Evolutionary conservation across 345 rosid species (phyloP).

Genomic region (Salix suchowensis): DNA sequence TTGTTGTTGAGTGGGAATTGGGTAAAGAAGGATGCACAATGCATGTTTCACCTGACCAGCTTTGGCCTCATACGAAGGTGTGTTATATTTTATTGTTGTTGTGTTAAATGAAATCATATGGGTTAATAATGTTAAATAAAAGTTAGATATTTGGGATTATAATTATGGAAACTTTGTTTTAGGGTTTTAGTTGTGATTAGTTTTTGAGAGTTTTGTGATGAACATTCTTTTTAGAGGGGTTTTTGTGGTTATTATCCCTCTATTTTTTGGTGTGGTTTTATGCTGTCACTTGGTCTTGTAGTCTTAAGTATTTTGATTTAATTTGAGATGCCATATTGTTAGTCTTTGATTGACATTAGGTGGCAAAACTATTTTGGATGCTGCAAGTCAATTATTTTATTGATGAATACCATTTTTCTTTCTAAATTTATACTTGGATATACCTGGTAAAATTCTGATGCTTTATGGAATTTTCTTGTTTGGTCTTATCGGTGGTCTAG

Average conservation of each 20-base stretch:
- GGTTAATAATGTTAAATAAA: too few species aligned
- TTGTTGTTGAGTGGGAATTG: constrained; percentile 98
- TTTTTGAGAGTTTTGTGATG: too few species aligned
- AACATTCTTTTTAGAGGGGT: too few species aligned
- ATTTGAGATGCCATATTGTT: neutral
- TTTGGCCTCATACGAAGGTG: constrained; percentile 98
- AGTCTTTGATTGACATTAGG: neutral
- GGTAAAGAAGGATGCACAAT: constrained; percentile 97
- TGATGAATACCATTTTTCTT: neutral
- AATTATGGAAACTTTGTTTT: too few species aligned
- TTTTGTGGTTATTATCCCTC: too few species aligned
- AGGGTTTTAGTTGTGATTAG: too few species aligned
- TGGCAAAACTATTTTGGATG: neutral
- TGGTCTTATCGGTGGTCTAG: neutral
- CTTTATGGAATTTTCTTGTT: neutral
- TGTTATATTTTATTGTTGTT: neutral
- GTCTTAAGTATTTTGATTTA: neutral
- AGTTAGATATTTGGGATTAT: too few species aligned
- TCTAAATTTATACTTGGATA: neutral
- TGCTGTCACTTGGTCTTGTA: neutral
- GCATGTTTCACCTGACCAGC: constrained; percentile 99
- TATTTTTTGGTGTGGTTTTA: neutral
- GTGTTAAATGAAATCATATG: too few species aligned
- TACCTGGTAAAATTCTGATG: neutral
- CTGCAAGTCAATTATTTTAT: neutral